Conservation (phyloP, 2,329 filamentous ascomycete species). For the Drechslerella coelobrocha region DNA sequence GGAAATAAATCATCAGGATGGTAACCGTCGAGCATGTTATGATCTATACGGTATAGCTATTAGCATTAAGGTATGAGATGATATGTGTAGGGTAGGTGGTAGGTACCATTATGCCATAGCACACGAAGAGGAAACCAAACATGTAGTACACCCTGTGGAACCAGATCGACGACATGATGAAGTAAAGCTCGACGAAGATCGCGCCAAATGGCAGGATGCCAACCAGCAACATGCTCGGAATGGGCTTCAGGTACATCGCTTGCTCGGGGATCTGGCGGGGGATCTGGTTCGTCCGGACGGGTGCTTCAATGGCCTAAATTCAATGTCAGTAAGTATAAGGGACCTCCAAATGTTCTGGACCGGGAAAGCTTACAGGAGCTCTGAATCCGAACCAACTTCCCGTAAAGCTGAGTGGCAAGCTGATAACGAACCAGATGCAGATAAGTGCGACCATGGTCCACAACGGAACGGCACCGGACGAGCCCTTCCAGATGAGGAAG, state of each 20-base stretch:
- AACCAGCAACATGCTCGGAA: conserved; percentile 90
- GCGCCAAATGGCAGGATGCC: conserved; percentile 93
- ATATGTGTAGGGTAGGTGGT: background rate
- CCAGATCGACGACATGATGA: conserved; percentile 99
- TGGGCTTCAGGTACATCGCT: conserved; percentile 79
- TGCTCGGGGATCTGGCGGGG: conserved; percentile 91
- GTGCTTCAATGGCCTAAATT: conserved; percentile 70
- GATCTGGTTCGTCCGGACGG: conserved; percentile 96
- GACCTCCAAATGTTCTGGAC: background rate
- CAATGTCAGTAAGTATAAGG: background rate
- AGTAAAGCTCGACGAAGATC: conserved; percentile 98
- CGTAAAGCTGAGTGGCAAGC: conserved; percentile 84
- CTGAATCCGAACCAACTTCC: conserved; percentile 96
- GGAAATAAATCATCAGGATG: conserved; percentile 91
- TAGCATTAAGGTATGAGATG: background rate
- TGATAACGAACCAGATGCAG: conserved; percentile 95
- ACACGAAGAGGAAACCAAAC: conserved; percentile 98
- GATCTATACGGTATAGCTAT: conserved; percentile 61
- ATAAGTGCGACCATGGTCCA: conserved; percentile 95
- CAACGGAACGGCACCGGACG: conserved; percentile 92
- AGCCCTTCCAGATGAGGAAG: conserved; percentile 92
- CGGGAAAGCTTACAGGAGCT: conserved; percentile 61
- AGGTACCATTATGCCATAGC: conserved; percentile 82
- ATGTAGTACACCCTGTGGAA: conserved; percentile 99
- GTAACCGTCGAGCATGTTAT: conserved; percentile 92